Percentiles rank a stretch among this genome's conserved stretches.
phyloP scores from a whole-genome alignment of 257 asterid genomes.

The Solanum verrucosum region DNA sequence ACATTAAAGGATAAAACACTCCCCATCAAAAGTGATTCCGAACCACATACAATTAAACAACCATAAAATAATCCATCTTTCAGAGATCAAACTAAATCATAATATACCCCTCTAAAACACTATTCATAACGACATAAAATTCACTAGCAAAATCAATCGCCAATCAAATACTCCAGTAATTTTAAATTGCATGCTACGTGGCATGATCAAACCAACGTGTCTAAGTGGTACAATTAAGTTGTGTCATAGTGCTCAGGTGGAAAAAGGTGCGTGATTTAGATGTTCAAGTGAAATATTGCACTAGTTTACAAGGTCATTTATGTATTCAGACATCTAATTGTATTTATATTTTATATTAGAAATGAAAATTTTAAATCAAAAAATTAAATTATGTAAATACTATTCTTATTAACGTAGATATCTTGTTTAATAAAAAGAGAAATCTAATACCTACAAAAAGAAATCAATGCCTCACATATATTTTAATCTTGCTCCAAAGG shows the following conservation, averaged over 20 bases:
- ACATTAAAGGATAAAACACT: too few relatives aligned
- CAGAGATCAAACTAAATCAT: neutral
- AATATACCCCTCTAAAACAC: neutral
- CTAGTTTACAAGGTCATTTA: neutral
- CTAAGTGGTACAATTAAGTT: neutral
- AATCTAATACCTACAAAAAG: neutral
- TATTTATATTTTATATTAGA: too few relatives aligned
- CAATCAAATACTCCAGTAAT: neutral
- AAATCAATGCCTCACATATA: neutral
- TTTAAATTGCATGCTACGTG: neutral
- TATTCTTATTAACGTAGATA: neutral
- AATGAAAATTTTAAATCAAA: too few relatives aligned
- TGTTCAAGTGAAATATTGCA: neutral
- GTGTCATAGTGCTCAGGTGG: neutral
- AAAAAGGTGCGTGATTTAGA: rapidly evolving
- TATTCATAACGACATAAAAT: neutral
- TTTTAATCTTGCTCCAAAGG: neutral
- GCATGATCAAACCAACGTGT: neutral
- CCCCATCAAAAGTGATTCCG: neutral
- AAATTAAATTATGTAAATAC: too few relatives aligned
- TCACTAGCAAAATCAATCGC: neutral
- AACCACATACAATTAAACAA: neutral
- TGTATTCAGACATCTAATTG: too few relatives aligned
- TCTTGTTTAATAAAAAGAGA: neutral
- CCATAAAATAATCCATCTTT: neutral